Evolutionary conservation across 2,329 filamentous ascomycete genomes (phyloP).

Genomic region (Ampelomyces quisqualis): DNA sequence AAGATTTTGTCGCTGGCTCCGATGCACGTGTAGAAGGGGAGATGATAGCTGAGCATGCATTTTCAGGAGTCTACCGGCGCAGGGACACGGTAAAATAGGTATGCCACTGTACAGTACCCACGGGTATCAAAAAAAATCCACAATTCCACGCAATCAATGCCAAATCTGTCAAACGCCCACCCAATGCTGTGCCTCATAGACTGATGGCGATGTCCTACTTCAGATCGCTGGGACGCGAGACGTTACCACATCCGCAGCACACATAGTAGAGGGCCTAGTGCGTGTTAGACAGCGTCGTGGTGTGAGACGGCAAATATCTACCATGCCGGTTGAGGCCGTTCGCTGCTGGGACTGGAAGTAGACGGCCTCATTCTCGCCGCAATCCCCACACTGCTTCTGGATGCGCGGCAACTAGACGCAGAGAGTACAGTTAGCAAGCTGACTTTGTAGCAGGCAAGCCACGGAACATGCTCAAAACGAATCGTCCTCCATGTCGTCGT

Average conservation of each 20-base stretch:
- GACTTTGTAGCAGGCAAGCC: conserved; percentile 41
- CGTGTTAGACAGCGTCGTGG: conserved; percentile 12
- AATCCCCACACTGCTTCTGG: conserved; percentile 80
- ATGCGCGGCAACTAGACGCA: conserved; percentile 79
- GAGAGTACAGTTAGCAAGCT: conserved; percentile 40
- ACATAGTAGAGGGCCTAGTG: conserved; percentile 63
- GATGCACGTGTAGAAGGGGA: conserved; percentile 62
- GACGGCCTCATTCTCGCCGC: conserved; percentile 84
- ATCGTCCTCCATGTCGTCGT: conserved; percentile 35
- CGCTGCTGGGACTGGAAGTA: conserved; percentile 99
- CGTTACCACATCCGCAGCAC: conserved; percentile 89
- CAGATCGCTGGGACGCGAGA: conserved; percentile 56
- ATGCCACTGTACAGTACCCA: conserved; percentile 35
- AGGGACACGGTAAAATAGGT: conserved; percentile 28
- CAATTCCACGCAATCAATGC: conserved; percentile 30
- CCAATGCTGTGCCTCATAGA: conserved; percentile 26
- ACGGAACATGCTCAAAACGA: conserved; percentile 37
- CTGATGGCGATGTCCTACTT: conserved; percentile 12
- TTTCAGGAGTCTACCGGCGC: conserved; percentile 24
- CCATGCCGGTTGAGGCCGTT: conserved; percentile 97
- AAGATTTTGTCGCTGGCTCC: conserved; percentile 97
- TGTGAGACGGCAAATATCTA: no score
- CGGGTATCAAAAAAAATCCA: conserved; percentile 40
- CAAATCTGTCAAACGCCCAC: conserved; percentile 30
- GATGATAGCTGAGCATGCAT: conserved; percentile 14